Percentiles rank a stretch among this genome's conserved stretches.
phyloP scores from a whole-genome alignment of 495 filamentous ascomycete species.

The Xylaria castorea region DNA sequence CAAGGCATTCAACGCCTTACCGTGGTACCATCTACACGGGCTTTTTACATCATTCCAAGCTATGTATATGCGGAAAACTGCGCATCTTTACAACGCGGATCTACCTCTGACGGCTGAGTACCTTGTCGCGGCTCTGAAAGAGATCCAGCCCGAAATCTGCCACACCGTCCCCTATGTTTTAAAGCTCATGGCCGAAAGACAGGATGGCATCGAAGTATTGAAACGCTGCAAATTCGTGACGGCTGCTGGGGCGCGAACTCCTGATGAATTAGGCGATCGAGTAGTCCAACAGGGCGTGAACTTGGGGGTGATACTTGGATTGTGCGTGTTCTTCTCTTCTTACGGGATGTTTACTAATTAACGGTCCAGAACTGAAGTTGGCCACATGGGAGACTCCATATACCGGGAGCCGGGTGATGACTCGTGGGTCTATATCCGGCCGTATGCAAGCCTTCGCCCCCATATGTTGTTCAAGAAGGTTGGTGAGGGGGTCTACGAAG shows the following conservation, averaged over 20 bases:
- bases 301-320: constrained; percentile 59
- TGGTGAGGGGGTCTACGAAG: constrained; percentile 54
- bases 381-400: constrained; percentile 57
- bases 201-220: constrained; percentile 54
- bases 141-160: constrained; percentile 55
- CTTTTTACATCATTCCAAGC: constrained; percentile 55
- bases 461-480: constrained; percentile 61
- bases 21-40: constrained; percentile 63
- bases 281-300: constrained; percentile 56
- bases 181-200: constrained; percentile 58
- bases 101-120: constrained; percentile 60
- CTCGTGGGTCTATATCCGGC: constrained; percentile 60
- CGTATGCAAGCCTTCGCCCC: constrained; percentile 52
- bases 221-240: constrained; percentile 55
- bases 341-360: constrained; percentile 8
- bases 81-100: constrained; percentile 59
- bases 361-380: constrained; percentile 59
- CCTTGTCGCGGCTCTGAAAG: constrained; percentile 55
- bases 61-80: constrained; percentile 59
- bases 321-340: constrained; percentile 46
- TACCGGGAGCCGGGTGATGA: constrained; percentile 52
- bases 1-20: constrained; percentile 61
- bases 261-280: constrained; percentile 64
- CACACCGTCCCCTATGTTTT: constrained; percentile 65
- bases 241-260: constrained; percentile 60